Base-by-base conservation (phyloP, 495 filamentous ascomycete species). In the Elaphomyces granulatus region DNA sequence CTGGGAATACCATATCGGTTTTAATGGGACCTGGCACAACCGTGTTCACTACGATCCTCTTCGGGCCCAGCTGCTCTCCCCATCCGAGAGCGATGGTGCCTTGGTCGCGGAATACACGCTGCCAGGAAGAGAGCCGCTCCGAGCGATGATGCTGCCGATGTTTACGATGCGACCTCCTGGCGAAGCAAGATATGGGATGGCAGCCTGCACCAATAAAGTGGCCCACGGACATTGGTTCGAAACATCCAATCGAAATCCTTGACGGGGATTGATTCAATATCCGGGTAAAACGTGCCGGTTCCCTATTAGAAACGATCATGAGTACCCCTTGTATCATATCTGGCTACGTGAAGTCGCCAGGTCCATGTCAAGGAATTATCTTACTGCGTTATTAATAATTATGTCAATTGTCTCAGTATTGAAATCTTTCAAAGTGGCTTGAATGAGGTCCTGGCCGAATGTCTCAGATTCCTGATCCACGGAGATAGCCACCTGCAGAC, bases 131-230 rank as follows among this genome's bases (percentile, higher is more conserved):
- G 17, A 20, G 2, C 39, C 39, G 15, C 15, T 34, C 8, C 30
- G 7, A 10, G 39, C 39, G 9, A 41, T 20, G 12, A 82, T 70
- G 38, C 61, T 69, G 20, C 63, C 70, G 34, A 81, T 26, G 53
- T 80, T 81, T 42, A 83, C 58, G 42, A 81, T 70, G 30, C 78
- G 65, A 3, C 77, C 77, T 16, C 63, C 66, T n/a, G 75, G 65
- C 53, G 79, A 42, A 0, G 77, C 76, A 3, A 82, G 68, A 52
- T 72, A 67, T 0, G 73, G 73, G 38, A 67, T 37, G 0, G 66
- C 70, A 8, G 74, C 72, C 54, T 78, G 69, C 26, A 72, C 61
- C 10, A 83, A 61, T 0, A 63, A 17, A 80, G 54, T 1, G 77
- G 75, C 0, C 74, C 80, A 0, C 74, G 72, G 4, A 81, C 77